Conservation (phyloP, 2,329 filamentous ascomycete species). For the Purpureocillium lavendulum region DNA sequence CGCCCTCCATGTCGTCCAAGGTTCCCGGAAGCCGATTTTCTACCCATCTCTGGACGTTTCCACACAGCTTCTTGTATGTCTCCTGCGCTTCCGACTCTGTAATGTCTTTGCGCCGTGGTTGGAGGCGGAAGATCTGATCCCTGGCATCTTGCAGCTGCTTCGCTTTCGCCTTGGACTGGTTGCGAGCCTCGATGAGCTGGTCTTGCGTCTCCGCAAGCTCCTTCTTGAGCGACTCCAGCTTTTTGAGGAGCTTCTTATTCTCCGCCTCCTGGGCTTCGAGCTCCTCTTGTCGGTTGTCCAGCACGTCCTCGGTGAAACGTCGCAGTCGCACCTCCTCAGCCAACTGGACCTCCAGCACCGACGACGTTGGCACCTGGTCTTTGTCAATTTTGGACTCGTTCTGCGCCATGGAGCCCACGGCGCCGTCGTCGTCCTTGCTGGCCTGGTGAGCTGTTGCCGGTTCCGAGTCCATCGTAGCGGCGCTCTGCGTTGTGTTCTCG, state of each 20-base stretch:
- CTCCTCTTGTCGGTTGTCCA: slow-evolving; percentile 26
- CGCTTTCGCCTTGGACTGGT: slow-evolving; percentile 14
- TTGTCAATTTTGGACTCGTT: slow-evolving; percentile 3
- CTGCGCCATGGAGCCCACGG: slow-evolving; percentile 1
- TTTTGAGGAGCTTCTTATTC: slow-evolving; percentile 16
- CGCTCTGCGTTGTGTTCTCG: too few relatives aligned
- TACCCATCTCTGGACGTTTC: slow-evolving; percentile 27
- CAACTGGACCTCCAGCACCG: slow-evolving; percentile 16
- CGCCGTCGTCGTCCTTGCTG: not conserved
- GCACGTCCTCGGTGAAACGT: slow-evolving; percentile 25
- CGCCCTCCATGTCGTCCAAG: slow-evolving; percentile 22
- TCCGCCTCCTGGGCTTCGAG: slow-evolving; percentile 21
- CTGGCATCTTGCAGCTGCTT: slow-evolving; percentile 20
- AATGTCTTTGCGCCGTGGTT: slow-evolving; percentile 23
- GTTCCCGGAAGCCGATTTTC: slow-evolving; percentile 21
- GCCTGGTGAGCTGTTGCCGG: not conserved
- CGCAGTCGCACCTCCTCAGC: slow-evolving; percentile 23
- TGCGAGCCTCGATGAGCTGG: slow-evolving; percentile 21
- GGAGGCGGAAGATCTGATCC: slow-evolving; percentile 23
- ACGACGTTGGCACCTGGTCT: not conserved
- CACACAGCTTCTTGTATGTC: slow-evolving; percentile 21
- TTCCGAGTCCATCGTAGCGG: slow-evolving; percentile 11
- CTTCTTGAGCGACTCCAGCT: slow-evolving; percentile 19
- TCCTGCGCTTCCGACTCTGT: slow-evolving; percentile 26
- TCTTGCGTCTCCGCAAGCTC: slow-evolving; percentile 19